These are phyloP conservation scores for Phytophthora podocarpi DNA, from an alignment of 352 stramenopile species.

Conservation along the genomic window DNA sequence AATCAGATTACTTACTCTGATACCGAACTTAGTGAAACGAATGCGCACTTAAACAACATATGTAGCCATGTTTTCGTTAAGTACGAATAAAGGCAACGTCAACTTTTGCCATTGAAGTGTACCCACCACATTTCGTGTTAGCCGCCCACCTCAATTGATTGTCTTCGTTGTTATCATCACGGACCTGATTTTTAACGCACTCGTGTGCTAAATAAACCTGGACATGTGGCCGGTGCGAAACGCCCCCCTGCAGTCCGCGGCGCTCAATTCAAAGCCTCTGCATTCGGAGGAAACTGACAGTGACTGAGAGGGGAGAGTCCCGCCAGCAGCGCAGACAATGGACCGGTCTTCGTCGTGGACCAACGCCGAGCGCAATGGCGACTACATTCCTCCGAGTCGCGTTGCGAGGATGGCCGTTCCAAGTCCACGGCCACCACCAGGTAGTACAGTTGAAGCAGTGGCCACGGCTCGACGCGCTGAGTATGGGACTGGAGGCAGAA, in stretches of 20 bases:
- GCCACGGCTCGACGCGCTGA: slow-evolving; percentile 30
- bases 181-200: too few relatives aligned
- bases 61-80: slow-evolving; percentile 9
- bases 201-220: slow-evolving; percentile 26
- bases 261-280: background rate
- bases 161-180: too few relatives aligned
- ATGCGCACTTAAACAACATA: slow-evolving; percentile 9
- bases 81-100: slow-evolving; percentile 19
- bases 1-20: slow-evolving; percentile 20
- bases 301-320: background rate
- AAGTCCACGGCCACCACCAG: slow-evolving; percentile 33
- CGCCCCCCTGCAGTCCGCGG: background rate
- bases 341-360: slow-evolving; percentile 29
- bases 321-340: slow-evolving; percentile 4
- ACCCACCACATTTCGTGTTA: too few relatives aligned
- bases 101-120: too few relatives aligned
- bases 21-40: background rate
- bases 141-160: too few relatives aligned
- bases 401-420: slow-evolving; percentile 25
- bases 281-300: slow-evolving; percentile 17
- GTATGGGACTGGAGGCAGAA: slow-evolving; percentile 27
- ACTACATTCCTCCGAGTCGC: slow-evolving; percentile 28
- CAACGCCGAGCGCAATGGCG: slow-evolving; percentile 12
- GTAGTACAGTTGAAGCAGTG: slow-evolving; percentile 25
- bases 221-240: slow-evolving; percentile 12